These are phyloP conservation scores for Cutaneotrichosporon mucoides DNA, from an alignment of 1,284 basidiomycete genomes.

Conservation along the genomic window DNA sequence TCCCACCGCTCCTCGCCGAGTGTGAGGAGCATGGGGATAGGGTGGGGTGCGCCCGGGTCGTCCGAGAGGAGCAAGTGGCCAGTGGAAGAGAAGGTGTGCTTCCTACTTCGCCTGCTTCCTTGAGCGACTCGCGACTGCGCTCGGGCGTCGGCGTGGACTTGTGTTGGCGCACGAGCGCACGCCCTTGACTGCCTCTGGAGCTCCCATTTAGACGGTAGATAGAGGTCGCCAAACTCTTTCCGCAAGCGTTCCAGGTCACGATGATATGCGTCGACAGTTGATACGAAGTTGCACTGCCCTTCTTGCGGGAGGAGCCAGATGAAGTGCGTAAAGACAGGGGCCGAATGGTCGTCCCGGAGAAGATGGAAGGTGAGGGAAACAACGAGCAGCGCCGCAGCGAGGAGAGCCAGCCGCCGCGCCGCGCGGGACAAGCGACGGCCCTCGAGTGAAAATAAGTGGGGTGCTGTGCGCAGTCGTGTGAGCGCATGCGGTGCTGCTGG, in stretches of 20 bases:
- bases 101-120: too few species aligned
- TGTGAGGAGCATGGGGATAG: conserved; percentile 70
- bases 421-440: too few species aligned
- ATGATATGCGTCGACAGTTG: conserved; percentile 40
- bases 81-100: conserved; percentile 35
- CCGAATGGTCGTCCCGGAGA: not conserved
- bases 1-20: conserved; percentile 69
- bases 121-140: too few species aligned
- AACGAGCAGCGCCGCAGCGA: too few species aligned
- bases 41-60: conserved; percentile 55
- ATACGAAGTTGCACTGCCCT: conserved; percentile 34
- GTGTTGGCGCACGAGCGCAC: not conserved
- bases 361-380: not conserved
- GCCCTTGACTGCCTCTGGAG: conserved; percentile 12
- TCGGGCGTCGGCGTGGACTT: conserved; percentile 1
- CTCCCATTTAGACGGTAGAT: too few species aligned
- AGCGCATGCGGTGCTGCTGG: too few species aligned
- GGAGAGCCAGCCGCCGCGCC: too few species aligned
- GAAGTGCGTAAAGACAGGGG: not conserved
- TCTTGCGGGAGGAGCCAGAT: not conserved
- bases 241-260: conserved; percentile 35
- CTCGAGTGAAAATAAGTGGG: too few species aligned
- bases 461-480: too few species aligned
- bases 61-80: conserved; percentile 43
- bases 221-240: not conserved